Base-by-base conservation (phyloP, 805 yeast genomes). In the Cyberlindnera euphorbiiphila region DNA sequence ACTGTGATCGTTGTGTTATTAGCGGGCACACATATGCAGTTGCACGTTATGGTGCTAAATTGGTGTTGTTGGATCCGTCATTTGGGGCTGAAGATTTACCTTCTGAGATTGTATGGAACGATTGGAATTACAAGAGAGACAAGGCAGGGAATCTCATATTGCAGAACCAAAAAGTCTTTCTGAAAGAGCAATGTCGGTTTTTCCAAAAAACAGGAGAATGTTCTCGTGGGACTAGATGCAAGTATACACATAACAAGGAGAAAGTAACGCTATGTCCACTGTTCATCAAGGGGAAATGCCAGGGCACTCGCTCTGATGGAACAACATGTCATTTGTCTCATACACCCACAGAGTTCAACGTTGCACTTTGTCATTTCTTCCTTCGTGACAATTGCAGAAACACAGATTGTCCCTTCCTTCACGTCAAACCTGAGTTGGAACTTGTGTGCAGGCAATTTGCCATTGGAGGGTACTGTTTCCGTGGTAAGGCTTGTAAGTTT, bases 401-500 rank as follows among this genome's bases (percentile, higher is more conserved):
- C 41, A 49, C 52, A 4, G 57, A 66, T 24, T 78, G 85, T 57
- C 62, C 58, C 49, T 86, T 54, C 49, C 62, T 66, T 23, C 85
- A 71, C 59, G 71, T 66, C 62, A 50, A 50, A 36, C 74, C 67
- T 25, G 57, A 47, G 19, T 49, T 56, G 30, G 68, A 64, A 20
- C 60, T 77, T 4, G 64, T 76, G 1, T 85, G 95, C 52, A 65
- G 85, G 16, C 77, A 72, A 20, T 85, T 85, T 62, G 72, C 89
- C 5, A 49, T 78, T 23, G 74, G 74, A 13, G 88, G 89, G 1
- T 82, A 73, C 61, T 85, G 94, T 57, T 71, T 64, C 21, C 57
- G 73, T 17, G 95, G 93, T 0, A 51, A 60, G 18, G 45, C 51
- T 21, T 85, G 94, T 53, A 66, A 71, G 6, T 69, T 72, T 31